Conservation (phyloP, 768 basidiomycete genomes). For the Calocybe cyanea region DNA sequence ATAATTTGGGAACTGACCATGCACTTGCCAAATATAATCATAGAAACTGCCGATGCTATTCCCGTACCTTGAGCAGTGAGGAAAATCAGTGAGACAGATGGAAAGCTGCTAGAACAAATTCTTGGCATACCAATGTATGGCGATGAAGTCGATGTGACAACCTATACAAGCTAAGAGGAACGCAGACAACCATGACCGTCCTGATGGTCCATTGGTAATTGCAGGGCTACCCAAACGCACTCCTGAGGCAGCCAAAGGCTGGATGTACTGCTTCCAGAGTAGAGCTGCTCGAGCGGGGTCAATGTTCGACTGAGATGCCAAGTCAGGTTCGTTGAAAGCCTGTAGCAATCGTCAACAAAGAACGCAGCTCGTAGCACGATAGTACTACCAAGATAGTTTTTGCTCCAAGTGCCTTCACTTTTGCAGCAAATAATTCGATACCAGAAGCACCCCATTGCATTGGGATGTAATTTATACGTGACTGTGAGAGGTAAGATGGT, state of each 20-base stretch:
- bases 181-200: constrained; percentile 28
- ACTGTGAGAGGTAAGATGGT: constrained; percentile 25
- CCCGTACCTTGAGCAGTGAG: constrained; percentile 27
- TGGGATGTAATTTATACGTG: constrained; percentile 30
- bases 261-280: constrained; percentile 33
- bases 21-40: constrained; percentile 29
- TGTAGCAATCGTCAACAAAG: constrained; percentile 10
- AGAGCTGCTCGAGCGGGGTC: constrained; percentile 25
- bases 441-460: constrained; percentile 35
- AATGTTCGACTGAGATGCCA: constrained; percentile 29
- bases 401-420: constrained; percentile 31
- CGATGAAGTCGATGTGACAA: constrained; percentile 33
- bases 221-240: constrained; percentile 33
- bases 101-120: no score
- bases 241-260: constrained; percentile 27
- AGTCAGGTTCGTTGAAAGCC: constrained; percentile 36
- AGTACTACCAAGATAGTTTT: constrained; percentile 30
- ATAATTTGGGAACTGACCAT: constrained; percentile 26
- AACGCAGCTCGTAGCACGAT: background rate
- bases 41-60: constrained; percentile 29
- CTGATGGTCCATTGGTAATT: constrained; percentile 27
- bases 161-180: constrained; percentile 31
- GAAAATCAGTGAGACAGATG: no score
- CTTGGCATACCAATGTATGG: constrained; percentile 29
- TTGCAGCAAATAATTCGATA: constrained; percentile 24